Conservation (phyloP, 192 early-diverging fungal genomes). For the Entomortierella chlamydospora region DNA sequence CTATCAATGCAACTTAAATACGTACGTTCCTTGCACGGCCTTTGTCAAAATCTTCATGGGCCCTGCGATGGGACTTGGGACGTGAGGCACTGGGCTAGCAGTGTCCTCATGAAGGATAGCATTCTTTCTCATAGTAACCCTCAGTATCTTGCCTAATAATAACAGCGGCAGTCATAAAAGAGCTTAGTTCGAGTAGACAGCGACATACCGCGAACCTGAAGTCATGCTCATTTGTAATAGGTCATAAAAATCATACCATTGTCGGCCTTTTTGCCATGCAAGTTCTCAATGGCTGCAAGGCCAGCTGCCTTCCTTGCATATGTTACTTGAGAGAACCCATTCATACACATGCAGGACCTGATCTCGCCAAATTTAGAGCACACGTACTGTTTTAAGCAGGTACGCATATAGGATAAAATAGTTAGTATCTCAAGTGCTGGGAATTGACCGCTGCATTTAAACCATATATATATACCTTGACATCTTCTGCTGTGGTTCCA, state of each 20-base stretch:
- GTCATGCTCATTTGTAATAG: too few species aligned
- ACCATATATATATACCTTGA: constrained; percentile 49
- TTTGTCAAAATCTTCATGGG: constrained; percentile 46
- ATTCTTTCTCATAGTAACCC: constrained; percentile 34
- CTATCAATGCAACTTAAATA: background rate
- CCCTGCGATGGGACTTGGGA: constrained; percentile 29
- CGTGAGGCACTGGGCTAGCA: background rate
- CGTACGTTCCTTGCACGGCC: constrained; percentile 54
- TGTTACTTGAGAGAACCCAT: constrained; percentile 62
- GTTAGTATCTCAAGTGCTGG: background rate
- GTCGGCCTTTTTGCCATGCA: constrained; percentile 60
- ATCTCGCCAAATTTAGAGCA: constrained; percentile 52
- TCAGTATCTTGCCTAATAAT: constrained; percentile 27
- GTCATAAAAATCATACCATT: constrained; percentile 49
- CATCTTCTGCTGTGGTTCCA: constrained; percentile 61
- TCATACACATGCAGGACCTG: constrained; percentile 49
- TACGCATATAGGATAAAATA: constrained; percentile 6
- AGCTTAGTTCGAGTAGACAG: too few species aligned
- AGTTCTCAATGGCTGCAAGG: constrained; percentile 55
- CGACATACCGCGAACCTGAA: too few species aligned
- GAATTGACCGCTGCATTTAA: background rate
- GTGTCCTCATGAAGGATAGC: constrained; percentile 27
- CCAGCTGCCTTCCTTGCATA: constrained; percentile 58
- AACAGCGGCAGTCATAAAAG: too few species aligned
- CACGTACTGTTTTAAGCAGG: constrained; percentile 36